Base-by-base conservation (phyloP, 1,284 basidiomycete genomes). In the Marasmius oreades region DNA sequence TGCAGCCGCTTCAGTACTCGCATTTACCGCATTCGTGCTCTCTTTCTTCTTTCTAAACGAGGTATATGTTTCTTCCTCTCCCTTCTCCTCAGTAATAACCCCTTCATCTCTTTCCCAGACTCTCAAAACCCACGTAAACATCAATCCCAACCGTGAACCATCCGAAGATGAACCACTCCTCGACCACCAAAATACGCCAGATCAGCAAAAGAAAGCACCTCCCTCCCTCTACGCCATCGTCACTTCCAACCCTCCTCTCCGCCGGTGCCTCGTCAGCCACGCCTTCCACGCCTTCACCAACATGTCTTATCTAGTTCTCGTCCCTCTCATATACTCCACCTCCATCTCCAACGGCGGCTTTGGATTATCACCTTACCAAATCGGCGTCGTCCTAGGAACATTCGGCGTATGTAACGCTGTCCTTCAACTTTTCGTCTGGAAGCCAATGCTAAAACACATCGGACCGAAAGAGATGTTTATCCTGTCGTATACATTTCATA, bases 241-340 rank as follows among this genome's bases (percentile, higher is more conserved):
- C 23, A 64, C 65, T 16, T 65, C 61, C 2, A 68, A 62, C n/a
- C 64, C 76, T n/a, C 47, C 67, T 2, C 63, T 70, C n/a, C 47
- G 28, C 10, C 47, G 47, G 10, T 61, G 73, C 5, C 61, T 75
- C 12, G 6, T 62, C 12, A 70, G 68, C 59, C 72, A 73, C 57
- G 63, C 61, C 6, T 63, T 71, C 39, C 59, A 75, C 3, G 62
- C 68, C 10, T 73, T 77, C 44, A 56, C 70, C 18, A 71, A 75
- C 42, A 75, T 75, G 43, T 54, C 58, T 12, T 61, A 62, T 46
- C 45, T 44, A 14, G 64, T 65, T 8, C 58, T 69, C 43, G 58
- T 61, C 8, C 66, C 66, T 14, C 59, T 68, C 23, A 60, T 58
- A 51, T 59, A 63, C 43, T 59, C 59, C 8, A 54, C 61, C 34